phyloP scores from a whole-genome alignment of 1,284 basidiomycete genomes.

The Trichosporon coremiiforme region DNA sequence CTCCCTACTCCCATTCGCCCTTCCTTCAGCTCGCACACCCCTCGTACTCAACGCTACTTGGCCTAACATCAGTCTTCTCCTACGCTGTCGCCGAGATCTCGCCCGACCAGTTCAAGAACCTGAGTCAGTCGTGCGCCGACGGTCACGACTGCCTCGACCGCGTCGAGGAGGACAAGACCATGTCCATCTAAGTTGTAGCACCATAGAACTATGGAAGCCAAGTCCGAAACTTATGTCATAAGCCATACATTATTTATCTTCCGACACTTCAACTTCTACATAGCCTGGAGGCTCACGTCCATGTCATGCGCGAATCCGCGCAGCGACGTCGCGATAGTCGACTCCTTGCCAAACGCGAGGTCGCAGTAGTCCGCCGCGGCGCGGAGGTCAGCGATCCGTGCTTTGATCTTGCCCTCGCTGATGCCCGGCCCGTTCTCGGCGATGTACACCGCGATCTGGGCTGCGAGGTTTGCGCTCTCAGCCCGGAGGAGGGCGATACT shows the following conservation, averaged over 20 bases:
- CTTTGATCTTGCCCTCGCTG: background rate
- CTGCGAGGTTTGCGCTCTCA: conserved; percentile 72
- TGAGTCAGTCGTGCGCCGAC: background rate
- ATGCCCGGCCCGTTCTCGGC: background rate
- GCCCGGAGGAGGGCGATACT: conserved; percentile 72
- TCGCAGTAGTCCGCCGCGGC: background rate
- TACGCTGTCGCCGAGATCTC: conserved; percentile 11
- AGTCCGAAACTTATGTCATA: background rate
- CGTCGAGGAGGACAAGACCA: conserved; percentile 15
- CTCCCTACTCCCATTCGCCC: no score
- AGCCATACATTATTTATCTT: background rate
- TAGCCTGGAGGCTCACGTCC: background rate
- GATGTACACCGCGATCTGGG: background rate
- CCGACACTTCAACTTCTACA: background rate
- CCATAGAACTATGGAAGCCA: background rate
- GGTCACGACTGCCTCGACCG: conserved; percentile 10
- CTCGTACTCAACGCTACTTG: no score
- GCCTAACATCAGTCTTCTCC: conserved; percentile 9
- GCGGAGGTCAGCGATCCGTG: background rate
- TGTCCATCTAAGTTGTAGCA: conserved; percentile 7
- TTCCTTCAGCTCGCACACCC: no score
- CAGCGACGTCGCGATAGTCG: background rate
- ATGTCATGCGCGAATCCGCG: background rate
- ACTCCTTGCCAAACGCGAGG: conserved; percentile 3
- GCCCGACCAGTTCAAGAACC: conserved; percentile 3